These are phyloP conservation scores for Trematosphaeria pertusa DNA, from an alignment of 2,329 filamentous ascomycete genomes.

Conservation along the genomic window DNA sequence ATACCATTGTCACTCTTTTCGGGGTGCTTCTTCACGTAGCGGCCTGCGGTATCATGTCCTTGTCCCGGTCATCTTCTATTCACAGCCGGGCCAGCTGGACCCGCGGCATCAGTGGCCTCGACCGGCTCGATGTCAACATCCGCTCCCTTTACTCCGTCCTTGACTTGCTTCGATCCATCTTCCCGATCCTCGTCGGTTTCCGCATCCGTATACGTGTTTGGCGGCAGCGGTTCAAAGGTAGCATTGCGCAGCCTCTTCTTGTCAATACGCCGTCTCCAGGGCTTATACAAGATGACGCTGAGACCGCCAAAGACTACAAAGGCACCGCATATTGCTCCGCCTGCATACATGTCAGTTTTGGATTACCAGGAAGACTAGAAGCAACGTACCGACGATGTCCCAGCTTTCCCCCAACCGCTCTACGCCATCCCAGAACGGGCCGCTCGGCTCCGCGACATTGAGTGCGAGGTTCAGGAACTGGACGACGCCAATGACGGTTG, in stretches of 20 bases:
- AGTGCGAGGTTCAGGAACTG: slow-evolving; percentile 82
- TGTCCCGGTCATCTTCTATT: too few species aligned
- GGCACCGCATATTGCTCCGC: slow-evolving; percentile 80
- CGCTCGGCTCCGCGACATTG: slow-evolving; percentile 75
- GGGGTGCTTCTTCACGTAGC: too few species aligned
- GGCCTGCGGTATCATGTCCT: too few species aligned
- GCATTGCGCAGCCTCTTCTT: slow-evolving; percentile 34
- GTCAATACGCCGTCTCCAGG: slow-evolving; percentile 74
- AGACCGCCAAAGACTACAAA: slow-evolving; percentile 80
- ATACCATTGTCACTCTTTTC: too few species aligned
- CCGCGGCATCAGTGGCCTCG: slow-evolving; percentile 24
- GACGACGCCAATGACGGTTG: slow-evolving; percentile 83
- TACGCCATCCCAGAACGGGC: slow-evolving; percentile 91
- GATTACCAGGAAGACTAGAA: slow-evolving; percentile 35
- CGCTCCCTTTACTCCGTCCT: slow-evolving; percentile 13
- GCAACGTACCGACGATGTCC: slow-evolving; percentile 50
- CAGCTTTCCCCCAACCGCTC: slow-evolving; percentile 54
- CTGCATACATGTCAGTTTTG: slow-evolving; percentile 26
- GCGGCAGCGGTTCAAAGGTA: slow-evolving; percentile 37
- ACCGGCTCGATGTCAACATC: slow-evolving; percentile 24
- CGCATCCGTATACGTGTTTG: slow-evolving; percentile 6
- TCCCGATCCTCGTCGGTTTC: slow-evolving; percentile 20
- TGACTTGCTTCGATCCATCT: neutral
- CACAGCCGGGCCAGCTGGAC: slow-evolving; percentile 10
- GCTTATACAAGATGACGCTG: slow-evolving; percentile 77